phyloP scores from a whole-genome alignment of 495 filamentous ascomycete species.

The Daldinia caldariorum region DNA sequence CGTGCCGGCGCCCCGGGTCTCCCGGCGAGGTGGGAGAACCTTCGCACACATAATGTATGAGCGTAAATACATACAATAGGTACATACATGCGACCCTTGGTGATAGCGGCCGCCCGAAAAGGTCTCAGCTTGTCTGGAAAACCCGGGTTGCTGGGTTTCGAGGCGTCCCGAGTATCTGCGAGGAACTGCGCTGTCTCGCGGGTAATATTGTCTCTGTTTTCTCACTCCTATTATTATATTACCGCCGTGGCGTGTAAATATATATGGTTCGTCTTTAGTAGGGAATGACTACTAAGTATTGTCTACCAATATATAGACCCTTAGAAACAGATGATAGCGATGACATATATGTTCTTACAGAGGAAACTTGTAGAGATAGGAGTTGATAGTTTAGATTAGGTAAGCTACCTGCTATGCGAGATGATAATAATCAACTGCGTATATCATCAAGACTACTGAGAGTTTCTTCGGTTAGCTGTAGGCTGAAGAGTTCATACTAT shows the following conservation, averaged over 20 bases:
- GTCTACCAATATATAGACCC: neutral
- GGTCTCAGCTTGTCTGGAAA: neutral
- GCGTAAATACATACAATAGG: neutral
- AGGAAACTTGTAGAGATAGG: neutral
- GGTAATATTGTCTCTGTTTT: neutral
- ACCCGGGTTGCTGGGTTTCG: slow-evolving; percentile 1
- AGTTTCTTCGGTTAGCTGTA: no score
- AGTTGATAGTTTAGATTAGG: neutral
- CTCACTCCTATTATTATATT: neutral
- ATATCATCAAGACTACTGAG: no score
- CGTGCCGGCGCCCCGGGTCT: slow-evolving; percentile 27
- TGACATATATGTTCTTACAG: neutral
- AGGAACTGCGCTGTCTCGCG: neutral
- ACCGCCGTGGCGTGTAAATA: slow-evolving; percentile 1
- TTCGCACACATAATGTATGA: neutral
- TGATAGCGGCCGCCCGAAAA: neutral
- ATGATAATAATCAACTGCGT: no score
- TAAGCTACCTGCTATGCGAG: no score
- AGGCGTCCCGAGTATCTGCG: neutral
- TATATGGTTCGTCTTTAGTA: neutral
- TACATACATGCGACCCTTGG: slow-evolving; percentile 1
- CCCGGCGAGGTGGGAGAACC: slow-evolving; percentile 30
- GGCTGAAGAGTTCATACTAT: no score
- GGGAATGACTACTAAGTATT: neutral
- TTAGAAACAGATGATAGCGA: neutral